Conservation (phyloP, 1,139 yeast species). For the Debaryomyces coudertii region DNA sequence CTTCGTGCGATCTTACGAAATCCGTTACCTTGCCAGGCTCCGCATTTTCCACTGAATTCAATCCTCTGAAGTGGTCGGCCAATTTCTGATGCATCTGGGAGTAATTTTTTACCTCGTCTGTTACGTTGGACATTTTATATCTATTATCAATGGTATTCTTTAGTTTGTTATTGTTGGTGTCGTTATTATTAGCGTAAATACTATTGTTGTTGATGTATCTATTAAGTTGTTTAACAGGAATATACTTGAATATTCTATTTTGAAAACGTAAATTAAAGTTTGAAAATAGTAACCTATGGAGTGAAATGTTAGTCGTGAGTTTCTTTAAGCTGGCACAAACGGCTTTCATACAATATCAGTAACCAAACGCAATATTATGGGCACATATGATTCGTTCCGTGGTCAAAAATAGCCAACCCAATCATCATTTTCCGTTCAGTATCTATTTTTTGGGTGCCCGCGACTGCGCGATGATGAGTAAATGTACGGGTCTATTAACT, state of each 20-base stretch:
- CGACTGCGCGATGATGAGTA: conserved; percentile 1
- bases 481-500: background rate
- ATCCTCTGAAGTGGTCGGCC: conserved; percentile 78
- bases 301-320: conserved; percentile 11
- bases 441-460: conserved; percentile 2
- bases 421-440: background rate
- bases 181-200: conserved; percentile 1
- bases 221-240: conserved; percentile 5
- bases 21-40: conserved; percentile 77
- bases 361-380: background rate
- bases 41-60: conserved; percentile 72
- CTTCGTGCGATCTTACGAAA: conserved; percentile 83
- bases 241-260: conserved; percentile 3
- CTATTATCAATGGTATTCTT: conserved; percentile 6
- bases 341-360: conserved; percentile 12
- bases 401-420: background rate
- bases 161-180: conserved; percentile 3
- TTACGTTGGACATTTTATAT: conserved; percentile 9
- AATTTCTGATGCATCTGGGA: conserved; percentile 41
- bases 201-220: conserved; percentile 8
- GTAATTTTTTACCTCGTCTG: conserved; percentile 26
- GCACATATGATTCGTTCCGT: background rate
- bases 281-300: conserved; percentile 7
- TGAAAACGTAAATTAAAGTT: conserved; percentile 5
- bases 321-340: conserved; percentile 10